A percentile compares a stretch with the other conserved stretches of the same genome.
Evolutionary conservation across 805 yeast species (phyloP).

Genomic region (Kazachstania bromeliacearum): DNA sequence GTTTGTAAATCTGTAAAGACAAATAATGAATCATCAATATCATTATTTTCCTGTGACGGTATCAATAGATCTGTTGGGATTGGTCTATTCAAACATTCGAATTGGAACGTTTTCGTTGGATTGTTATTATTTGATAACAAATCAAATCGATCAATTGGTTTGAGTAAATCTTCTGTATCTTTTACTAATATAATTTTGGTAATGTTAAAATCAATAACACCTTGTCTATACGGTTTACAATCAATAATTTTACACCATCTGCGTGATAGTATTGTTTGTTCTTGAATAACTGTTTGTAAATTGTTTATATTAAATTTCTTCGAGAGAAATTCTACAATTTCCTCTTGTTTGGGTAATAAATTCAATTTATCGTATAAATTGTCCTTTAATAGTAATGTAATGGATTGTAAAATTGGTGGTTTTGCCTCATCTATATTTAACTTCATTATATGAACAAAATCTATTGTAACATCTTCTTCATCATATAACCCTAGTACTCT

Average conservation of each 20-base stretch:
- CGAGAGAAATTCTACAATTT: constrained; percentile 15
- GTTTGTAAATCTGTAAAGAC: constrained; percentile 17
- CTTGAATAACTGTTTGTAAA: constrained; percentile 11
- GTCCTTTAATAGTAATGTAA: constrained; percentile 11
- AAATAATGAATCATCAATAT: constrained; percentile 21
- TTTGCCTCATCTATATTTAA: neutral
- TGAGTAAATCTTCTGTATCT: constrained; percentile 5
- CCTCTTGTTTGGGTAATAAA: constrained; percentile 8
- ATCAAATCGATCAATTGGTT: neutral
- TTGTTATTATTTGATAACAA: neutral
- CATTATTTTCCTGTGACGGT: constrained; percentile 7
- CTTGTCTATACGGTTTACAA: constrained; percentile 15
- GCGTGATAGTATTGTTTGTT: constrained; percentile 10
- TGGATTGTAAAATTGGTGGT: constrained; percentile 9
- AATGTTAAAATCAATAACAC: constrained; percentile 12
- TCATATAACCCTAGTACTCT: neutral
- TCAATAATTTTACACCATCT: constrained; percentile 15
- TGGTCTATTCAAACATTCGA: constrained; percentile 12
- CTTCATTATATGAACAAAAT: constrained; percentile 11
- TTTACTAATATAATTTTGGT: constrained; percentile 18
- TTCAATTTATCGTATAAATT: constrained; percentile 17
- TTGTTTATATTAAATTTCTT: constrained; percentile 15
- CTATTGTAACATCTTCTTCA: constrained; percentile 6
- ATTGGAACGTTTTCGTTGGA: neutral
- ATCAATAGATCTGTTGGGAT: constrained; percentile 9